phyloP scores from a whole-genome alignment of 345 rosid genomes.

The Aquilaria malaccensis region DNA sequence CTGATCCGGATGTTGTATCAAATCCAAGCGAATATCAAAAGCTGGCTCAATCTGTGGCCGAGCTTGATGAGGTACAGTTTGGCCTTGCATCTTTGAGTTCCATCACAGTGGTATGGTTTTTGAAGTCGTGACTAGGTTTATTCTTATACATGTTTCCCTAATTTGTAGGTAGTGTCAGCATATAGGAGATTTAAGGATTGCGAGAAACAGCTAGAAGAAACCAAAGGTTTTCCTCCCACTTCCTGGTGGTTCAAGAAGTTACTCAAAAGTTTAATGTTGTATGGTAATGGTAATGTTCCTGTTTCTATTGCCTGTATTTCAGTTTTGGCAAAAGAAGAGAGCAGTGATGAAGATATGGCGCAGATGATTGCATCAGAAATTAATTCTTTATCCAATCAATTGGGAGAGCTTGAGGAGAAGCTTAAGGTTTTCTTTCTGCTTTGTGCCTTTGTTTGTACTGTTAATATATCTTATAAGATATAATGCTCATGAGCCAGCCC shows the following conservation, averaged over 20 bases:
- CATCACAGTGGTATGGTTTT: background rate
- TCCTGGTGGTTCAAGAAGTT: conserved; percentile 2
- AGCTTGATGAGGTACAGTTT: conserved; percentile 74
- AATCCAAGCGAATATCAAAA: conserved; percentile 80
- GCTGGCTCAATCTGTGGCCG: conserved; percentile 78
- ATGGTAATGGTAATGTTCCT: background rate
- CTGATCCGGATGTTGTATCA: conserved; percentile 82
- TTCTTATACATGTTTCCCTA: conserved; percentile 2
- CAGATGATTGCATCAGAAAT: conserved; percentile 86
- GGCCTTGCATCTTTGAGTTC: conserved; percentile 6
- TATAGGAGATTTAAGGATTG: conserved; percentile 76
- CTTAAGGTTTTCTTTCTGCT: conserved; percentile 51
- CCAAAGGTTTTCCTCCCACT: conserved; percentile 43
- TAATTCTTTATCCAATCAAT: conserved; percentile 52
- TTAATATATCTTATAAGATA: background rate
- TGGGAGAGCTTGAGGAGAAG: conserved; percentile 69
- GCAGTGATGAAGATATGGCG: conserved; percentile 82
- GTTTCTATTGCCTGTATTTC: background rate
- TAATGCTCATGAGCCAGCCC: background rate
- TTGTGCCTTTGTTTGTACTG: background rate
- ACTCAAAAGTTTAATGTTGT: background rate
- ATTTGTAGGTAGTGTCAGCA: conserved; percentile 58
- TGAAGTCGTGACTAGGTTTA: background rate
- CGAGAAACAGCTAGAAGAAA: conserved; percentile 71
- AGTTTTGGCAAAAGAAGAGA: conserved; percentile 75